Evolutionary conservation across 805 yeast species (phyloP).

Genomic region (Danielozyma ontarioensis): DNA sequence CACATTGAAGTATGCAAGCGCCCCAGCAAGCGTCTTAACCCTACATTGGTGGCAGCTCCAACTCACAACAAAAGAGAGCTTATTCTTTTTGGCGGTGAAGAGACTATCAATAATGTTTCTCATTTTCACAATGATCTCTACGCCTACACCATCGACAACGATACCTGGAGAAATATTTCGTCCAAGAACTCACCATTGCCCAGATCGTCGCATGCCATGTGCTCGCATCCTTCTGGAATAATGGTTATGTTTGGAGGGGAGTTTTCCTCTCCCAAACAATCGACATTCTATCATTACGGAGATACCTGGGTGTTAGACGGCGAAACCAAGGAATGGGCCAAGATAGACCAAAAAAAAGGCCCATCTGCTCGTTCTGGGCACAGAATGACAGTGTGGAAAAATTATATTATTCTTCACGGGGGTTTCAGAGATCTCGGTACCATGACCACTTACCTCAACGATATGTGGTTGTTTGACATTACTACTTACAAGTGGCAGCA

Average conservation of each 20-base stretch:
- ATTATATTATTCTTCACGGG: constrained; percentile 78
- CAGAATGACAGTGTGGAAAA: constrained; percentile 87
- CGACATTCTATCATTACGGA: constrained; percentile 92
- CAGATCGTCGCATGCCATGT: constrained; percentile 89
- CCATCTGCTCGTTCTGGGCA: constrained; percentile 93
- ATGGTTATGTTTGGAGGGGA: constrained; percentile 92
- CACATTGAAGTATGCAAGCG: constrained; percentile 49
- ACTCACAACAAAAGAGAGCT: constrained; percentile 72
- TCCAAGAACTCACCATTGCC: constrained; percentile 91
- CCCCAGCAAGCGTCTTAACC: constrained; percentile 70
- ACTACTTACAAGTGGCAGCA: constrained; percentile 88
- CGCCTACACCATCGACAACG: constrained; percentile 69
- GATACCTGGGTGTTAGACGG: constrained; percentile 94
- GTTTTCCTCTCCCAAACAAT: constrained; percentile 92
- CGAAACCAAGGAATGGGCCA: constrained; percentile 82
- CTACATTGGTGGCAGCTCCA: constrained; percentile 72
- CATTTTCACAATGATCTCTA: constrained; percentile 78
- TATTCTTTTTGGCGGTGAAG: constrained; percentile 87
- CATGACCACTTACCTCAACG: constrained; percentile 77
- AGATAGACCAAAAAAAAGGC: constrained; percentile 66
- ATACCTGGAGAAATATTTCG: constrained; percentile 71
- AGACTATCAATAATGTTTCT: constrained; percentile 45
- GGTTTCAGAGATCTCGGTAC: constrained; percentile 90
- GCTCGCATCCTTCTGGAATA: constrained; percentile 87
- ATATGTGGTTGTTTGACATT: constrained; percentile 89